These are phyloP conservation scores for Penicillium sumatraense DNA, from an alignment of 2,329 filamentous ascomycete genomes.

Conservation along the genomic window DNA sequence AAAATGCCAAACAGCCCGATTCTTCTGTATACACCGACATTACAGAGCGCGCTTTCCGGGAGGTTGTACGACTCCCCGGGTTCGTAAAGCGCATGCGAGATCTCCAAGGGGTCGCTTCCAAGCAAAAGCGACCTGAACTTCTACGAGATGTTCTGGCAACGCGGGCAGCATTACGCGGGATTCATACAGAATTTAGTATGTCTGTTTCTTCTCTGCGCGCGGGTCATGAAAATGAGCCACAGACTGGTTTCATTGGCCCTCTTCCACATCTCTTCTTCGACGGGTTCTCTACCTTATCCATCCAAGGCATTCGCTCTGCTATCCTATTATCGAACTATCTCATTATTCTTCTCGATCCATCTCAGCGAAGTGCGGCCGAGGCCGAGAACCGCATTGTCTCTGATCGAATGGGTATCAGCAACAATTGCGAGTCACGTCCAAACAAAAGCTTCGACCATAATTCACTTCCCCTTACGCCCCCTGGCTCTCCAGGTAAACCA, in stretches of 20 bases:
- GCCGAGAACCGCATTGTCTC: constrained; percentile 16
- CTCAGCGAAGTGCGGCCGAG: constrained; percentile 21
- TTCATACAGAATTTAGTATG: constrained; percentile 32
- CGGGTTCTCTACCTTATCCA: constrained; percentile 20
- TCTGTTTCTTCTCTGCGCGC: constrained; percentile 26
- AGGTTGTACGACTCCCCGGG: constrained; percentile 34
- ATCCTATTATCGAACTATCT: constrained; percentile 28
- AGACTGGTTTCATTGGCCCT: constrained; percentile 27
- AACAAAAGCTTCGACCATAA: neutral
- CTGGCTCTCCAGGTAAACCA: constrained; percentile 16
- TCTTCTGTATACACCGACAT: constrained; percentile 36
- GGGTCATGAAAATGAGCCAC: constrained; percentile 16
- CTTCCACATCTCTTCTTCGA: constrained; percentile 28
- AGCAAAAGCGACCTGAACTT: constrained; percentile 15
- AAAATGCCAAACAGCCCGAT: constrained; percentile 33
- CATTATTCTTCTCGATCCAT: constrained; percentile 23
- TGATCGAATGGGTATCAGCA: constrained; percentile 1
- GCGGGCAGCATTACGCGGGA: constrained; percentile 27
- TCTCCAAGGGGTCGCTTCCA: constrained; percentile 13
- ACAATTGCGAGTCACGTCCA: neutral
- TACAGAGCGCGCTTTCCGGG: constrained; percentile 33
- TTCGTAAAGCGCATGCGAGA: constrained; percentile 27
- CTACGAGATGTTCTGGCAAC: constrained; percentile 24
- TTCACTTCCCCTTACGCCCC: constrained; percentile 16
- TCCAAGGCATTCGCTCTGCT: constrained; percentile 25